phyloP scores from a whole-genome alignment of 306 rosid species.

The Castanea crenata region DNA sequence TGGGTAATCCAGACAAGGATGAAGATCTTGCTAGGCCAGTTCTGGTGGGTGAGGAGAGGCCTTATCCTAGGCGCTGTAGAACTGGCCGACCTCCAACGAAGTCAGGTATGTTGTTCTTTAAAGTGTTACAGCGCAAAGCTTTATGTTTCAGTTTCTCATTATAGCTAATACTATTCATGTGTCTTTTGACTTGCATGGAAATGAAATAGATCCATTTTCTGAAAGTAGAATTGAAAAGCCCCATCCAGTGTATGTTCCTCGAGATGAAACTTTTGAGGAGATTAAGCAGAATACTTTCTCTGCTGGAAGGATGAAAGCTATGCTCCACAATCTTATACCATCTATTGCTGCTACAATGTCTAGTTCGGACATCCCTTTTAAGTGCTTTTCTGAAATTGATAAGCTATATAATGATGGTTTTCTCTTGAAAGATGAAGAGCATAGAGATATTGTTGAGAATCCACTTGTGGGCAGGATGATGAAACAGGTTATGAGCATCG shows the following conservation, averaged over 20 bases:
- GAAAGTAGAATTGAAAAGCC: constrained; percentile 96
- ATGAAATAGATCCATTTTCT: constrained; percentile 52
- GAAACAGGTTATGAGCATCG: constrained; percentile 57
- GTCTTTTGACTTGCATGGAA: constrained; percentile 16
- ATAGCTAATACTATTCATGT: constrained; percentile 2
- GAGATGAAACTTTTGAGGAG: constrained; percentile 93
- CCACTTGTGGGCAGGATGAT: constrained; percentile 44
- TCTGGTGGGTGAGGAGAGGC: constrained; percentile 50
- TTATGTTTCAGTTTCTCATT: background rate
- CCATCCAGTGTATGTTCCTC: constrained; percentile 90
- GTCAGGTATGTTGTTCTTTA: constrained; percentile 40
- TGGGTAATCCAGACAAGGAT: constrained; percentile 84
- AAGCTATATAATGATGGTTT: constrained; percentile 79
- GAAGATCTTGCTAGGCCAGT: constrained; percentile 75
- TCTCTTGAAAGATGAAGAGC: constrained; percentile 58
- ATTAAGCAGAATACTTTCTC: constrained; percentile 80
- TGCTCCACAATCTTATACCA: constrained; percentile 90
- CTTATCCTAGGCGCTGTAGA: constrained; percentile 92
- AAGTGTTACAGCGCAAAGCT: background rate
- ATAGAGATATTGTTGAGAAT: constrained; percentile 22
- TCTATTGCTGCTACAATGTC: constrained; percentile 68
- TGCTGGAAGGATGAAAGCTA: constrained; percentile 84
- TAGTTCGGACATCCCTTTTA: constrained; percentile 79
- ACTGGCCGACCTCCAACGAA: constrained; percentile 71
- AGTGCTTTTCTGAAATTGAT: constrained; percentile 84